Evolutionary conservation across 2,329 filamentous ascomycete species (phyloP).

Genomic region (Elsinoe necatrix): DNA sequence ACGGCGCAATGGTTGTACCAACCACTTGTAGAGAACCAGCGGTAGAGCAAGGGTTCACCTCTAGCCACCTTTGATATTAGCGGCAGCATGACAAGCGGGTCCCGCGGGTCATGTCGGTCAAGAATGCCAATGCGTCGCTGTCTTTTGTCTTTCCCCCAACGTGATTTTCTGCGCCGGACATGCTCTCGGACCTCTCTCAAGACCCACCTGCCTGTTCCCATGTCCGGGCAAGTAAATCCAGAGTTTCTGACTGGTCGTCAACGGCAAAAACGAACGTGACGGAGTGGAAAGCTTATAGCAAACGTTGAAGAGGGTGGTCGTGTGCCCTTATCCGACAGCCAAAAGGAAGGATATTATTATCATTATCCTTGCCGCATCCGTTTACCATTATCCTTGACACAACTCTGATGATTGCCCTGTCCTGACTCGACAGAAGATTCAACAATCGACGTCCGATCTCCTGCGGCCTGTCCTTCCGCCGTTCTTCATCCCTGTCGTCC

Average conservation of each 20-base stretch:
- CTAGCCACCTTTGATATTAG: not conserved
- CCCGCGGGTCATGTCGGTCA: not conserved
- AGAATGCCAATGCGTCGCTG: not conserved
- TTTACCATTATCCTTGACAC: not conserved
- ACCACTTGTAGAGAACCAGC: not conserved
- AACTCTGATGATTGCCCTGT: not conserved
- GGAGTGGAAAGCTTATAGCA: slow-evolving; percentile 8
- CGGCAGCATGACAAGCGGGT: not conserved
- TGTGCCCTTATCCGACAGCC: not conserved
- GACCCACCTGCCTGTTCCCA: not conserved
- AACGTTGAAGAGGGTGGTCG: slow-evolving; percentile 3
- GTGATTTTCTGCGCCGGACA: not conserved
- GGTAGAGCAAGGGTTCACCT: not conserved
- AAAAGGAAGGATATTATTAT: not conserved
- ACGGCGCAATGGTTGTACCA: not conserved
- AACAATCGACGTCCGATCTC: not conserved
- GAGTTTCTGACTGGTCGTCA: slow-evolving; percentile 1
- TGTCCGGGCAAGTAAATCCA: not conserved
- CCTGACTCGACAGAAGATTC: not conserved
- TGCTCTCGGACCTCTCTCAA: not conserved
- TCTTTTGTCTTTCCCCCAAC: not conserved
- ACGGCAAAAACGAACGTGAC: slow-evolving; percentile 13
- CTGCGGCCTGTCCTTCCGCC: not conserved
- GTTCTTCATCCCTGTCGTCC: slow-evolving; percentile 1
- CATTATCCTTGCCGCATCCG: not conserved